Percentiles rank a stretch among this genome's conserved stretches.
phyloP scores from a whole-genome alignment of 352 stramenopile species.

The Aphanomyces cochlioides region DNA sequence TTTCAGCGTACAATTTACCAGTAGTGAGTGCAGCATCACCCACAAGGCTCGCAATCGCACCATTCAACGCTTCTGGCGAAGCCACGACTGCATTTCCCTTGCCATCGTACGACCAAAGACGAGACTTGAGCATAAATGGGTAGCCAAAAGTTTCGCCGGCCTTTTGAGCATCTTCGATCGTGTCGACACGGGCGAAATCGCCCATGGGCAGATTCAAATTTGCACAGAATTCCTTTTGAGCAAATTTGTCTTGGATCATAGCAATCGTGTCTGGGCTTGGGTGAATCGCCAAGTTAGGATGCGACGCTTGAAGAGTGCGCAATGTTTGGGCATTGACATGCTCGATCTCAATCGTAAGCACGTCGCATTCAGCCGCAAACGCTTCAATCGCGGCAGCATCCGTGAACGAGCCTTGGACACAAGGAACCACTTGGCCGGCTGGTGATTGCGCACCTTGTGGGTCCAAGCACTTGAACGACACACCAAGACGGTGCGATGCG shows the following conservation, averaged over 20 bases:
- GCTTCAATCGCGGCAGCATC: constrained; percentile 60
- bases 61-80: constrained; percentile 62
- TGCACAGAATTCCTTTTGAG: constrained; percentile 90
- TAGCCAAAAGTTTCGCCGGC: constrained; percentile 80
- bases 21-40: constrained; percentile 29
- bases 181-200: constrained; percentile 53
- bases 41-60: constrained; percentile 81
- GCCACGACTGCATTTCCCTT: constrained; percentile 94
- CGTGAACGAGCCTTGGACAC: constrained; percentile 79
- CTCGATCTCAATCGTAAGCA: constrained; percentile 98
- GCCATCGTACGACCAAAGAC: constrained; percentile 95
- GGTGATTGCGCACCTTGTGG: constrained; percentile 67
- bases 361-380: constrained; percentile 81
- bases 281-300: constrained; percentile 84
- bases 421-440: constrained; percentile 60
- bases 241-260: constrained; percentile 97
- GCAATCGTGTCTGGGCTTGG: constrained; percentile 88
- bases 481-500: constrained; percentile 91
- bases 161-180: constrained; percentile 39
- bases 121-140: constrained; percentile 98
- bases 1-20: constrained; percentile 91
- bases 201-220: constrained; percentile 52
- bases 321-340: constrained; percentile 94
- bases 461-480: constrained; percentile 93
- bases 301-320: constrained; percentile 59